Evolutionary conservation across 2,329 filamentous ascomycete genomes (phyloP).

Genomic region (Sordariomycetes sp.): DNA sequence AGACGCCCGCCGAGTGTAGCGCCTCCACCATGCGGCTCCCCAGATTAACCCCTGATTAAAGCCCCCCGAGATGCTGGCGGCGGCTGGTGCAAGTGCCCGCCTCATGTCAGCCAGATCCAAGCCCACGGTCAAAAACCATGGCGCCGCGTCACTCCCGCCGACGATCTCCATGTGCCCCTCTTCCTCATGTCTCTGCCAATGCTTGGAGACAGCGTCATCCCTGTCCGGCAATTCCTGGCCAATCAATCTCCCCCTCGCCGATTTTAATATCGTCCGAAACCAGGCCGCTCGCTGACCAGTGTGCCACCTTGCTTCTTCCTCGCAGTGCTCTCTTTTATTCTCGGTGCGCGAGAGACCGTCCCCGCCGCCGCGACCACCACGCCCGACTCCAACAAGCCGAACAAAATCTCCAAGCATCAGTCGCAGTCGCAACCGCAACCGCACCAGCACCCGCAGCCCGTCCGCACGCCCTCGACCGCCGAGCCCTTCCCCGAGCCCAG

Average conservation of each 20-base stretch:
- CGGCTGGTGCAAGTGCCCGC: not conserved
- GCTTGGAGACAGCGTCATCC: not conserved
- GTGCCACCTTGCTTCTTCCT: not conserved
- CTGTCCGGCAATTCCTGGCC: not conserved
- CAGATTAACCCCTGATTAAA: not conserved
- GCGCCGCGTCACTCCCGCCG: not conserved
- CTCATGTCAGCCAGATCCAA: not conserved
- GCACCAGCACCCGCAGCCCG: too few species aligned
- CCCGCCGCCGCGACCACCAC: not conserved
- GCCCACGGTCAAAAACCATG: not conserved
- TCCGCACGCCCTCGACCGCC: not conserved
- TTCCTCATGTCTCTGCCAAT: not conserved
- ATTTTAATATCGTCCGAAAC: not conserved
- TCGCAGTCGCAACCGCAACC: too few species aligned
- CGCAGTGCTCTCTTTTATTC: not conserved
- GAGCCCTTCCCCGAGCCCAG: not conserved
- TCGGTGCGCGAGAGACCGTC: constrained; percentile 12
- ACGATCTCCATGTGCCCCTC: not conserved
- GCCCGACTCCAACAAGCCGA: not conserved
- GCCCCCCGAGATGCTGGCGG: not conserved
- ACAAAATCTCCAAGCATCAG: not conserved
- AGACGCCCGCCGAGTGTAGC: too few species aligned
- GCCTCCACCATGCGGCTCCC: not conserved
- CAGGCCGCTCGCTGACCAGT: not conserved
- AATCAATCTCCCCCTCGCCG: not conserved